Evolutionary conservation across 257 asterid genomes (phyloP), one percentile per base, ranked within the genome.

Genomic region (Salvia hispanica): DNA sequence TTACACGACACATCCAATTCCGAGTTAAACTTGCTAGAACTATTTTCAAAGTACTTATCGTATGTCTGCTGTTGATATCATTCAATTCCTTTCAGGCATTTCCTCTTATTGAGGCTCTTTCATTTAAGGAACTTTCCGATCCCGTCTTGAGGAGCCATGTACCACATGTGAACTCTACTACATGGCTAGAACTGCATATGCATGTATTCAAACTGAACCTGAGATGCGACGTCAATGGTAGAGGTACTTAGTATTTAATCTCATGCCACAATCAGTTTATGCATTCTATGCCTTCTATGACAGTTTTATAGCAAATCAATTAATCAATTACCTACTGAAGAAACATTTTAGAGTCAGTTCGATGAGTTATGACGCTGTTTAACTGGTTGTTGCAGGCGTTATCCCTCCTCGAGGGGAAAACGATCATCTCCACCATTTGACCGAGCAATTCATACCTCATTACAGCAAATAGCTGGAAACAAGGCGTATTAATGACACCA

Each of bases 131-230:
- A 71, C 84, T 89, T 45, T 73, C 79, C 62, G 96, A 89, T 75
- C 85, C 50, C 88, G 82, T 62, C 83, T 89, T 52, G 82, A 80
- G 2, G 90, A 89, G 39, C 83, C 87, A 3, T 85, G 83, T 16
- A 85, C 76, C 81, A 86, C 83, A 4, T 67, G 58, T 58, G 90
- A 89, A 76, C 74, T 89, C 66, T 87, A 89, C 82, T 80, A 82
- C 76, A 87, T 89, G 95, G 95, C 89, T 56, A 83, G 79, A 78
- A 77, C 92, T 21, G 92, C 96, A 5, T 87, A 75, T 67, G 65
- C 86, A 67, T 85, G 96, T 46, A 78, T 87, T 72, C 92, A 85
- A 74, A 77, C 82, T 61, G 82, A 85, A 58, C 95, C 96, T 1
- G 85, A 83, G 70, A 78, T 78, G 80, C 82, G 95, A 67, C 96